These are phyloP conservation scores for Talaromyces proteolyticus DNA, from an alignment of 495 filamentous ascomycete genomes.

Conservation along the genomic window DNA sequence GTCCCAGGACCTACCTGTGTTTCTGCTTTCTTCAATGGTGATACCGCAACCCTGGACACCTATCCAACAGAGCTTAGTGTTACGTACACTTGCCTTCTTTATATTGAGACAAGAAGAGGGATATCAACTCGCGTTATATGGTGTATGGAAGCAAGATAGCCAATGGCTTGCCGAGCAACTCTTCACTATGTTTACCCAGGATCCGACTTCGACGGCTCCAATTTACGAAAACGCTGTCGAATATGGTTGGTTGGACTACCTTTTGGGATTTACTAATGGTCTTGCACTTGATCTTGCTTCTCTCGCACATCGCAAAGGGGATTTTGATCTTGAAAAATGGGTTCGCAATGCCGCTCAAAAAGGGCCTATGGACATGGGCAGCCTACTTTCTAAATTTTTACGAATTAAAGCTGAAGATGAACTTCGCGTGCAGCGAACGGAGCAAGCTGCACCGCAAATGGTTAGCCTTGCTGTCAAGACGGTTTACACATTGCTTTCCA, in stretches of 20 bases:
- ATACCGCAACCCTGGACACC: constrained; percentile 59
- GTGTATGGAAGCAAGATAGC: constrained; percentile 81
- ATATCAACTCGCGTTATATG: constrained; percentile 79
- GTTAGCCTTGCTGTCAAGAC: constrained; percentile 78
- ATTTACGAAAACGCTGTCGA: constrained; percentile 79
- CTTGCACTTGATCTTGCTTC: constrained; percentile 88
- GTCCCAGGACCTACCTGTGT: constrained; percentile 53
- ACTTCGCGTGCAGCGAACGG: constrained; percentile 57
- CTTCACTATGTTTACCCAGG: constrained; percentile 68
- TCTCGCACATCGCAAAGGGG: constrained; percentile 74
- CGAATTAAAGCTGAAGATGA: constrained; percentile 80
- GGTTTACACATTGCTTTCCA: constrained; percentile 71
- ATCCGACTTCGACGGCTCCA: constrained; percentile 65
- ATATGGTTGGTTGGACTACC: constrained; percentile 75
- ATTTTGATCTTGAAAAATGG: constrained; percentile 81
- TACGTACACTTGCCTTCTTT: constrained; percentile 55
- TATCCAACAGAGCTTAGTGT: constrained; percentile 56
- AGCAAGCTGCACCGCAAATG: constrained; percentile 54
- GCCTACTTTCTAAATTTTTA: constrained; percentile 65
- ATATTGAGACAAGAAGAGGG: constrained; percentile 58
- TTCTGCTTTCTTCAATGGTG: constrained; percentile 71
- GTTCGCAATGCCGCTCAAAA: constrained; percentile 58
- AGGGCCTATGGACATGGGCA: constrained; percentile 52
- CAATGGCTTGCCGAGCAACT: constrained; percentile 75
- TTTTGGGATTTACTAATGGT: constrained; percentile 66